Evolutionary conservation across 139 green algal species (phyloP).

Genomic region (Monoraphidium neglectum): DNA sequence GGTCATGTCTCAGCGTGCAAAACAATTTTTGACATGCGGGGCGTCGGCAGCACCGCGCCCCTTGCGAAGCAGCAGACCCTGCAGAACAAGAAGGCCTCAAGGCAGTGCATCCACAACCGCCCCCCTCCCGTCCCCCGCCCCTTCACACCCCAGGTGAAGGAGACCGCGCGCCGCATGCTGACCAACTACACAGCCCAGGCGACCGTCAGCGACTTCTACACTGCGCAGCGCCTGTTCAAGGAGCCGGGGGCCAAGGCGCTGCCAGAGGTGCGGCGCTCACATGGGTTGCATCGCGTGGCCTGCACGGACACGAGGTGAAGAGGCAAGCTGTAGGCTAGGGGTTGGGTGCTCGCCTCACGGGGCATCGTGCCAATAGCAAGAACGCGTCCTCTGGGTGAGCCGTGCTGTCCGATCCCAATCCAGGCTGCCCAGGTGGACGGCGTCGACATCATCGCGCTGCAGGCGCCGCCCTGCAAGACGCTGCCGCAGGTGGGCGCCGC

Average conservation of each 20-base stretch:
- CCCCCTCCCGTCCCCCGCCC: too few relatives aligned
- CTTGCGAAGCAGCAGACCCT: too few relatives aligned
- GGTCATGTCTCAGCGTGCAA: too few relatives aligned
- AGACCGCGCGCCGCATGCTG: slow-evolving; percentile 33
- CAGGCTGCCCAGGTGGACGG: slow-evolving; percentile 34
- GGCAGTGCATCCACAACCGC: too few relatives aligned
- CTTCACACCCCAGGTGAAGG: slow-evolving; percentile 12
- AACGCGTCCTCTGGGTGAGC: too few relatives aligned
- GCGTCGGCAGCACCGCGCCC: too few relatives aligned
- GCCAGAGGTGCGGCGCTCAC: slow-evolving; percentile 12
- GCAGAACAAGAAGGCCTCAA: too few relatives aligned
- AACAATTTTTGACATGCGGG: too few relatives aligned
- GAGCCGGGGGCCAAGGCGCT: slow-evolving; percentile 29
- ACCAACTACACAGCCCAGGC: slow-evolving; percentile 45
- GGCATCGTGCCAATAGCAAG: not conserved
- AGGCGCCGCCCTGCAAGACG: slow-evolving; percentile 29
- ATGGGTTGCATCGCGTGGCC: not conserved
- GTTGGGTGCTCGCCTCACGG: not conserved
- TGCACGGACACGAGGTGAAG: not conserved
- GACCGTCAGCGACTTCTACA: slow-evolving; percentile 28
- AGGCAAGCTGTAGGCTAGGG: not conserved
- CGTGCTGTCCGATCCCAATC: too few relatives aligned
- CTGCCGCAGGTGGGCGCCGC: too few relatives aligned
- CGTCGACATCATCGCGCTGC: slow-evolving; percentile 41
- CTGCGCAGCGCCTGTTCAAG: slow-evolving; percentile 29